Base-by-base conservation (phyloP, 2,329 filamentous ascomycete genomes). In the Hirsutella rhossiliensis region DNA sequence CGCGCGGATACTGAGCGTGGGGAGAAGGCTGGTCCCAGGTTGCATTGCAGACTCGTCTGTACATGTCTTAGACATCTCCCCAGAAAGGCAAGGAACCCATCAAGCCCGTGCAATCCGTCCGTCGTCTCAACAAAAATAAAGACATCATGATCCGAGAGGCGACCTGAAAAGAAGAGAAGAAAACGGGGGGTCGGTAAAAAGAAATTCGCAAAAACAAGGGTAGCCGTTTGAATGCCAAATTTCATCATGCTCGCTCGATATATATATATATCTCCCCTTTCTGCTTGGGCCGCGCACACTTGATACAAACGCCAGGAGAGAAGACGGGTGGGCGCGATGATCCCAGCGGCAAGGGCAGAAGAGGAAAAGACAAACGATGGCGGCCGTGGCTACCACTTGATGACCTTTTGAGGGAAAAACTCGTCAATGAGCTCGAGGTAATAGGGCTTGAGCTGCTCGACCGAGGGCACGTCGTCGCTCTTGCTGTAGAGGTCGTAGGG, bases 401-500 rank as follows among this genome's bases (percentile, higher is more conserved):
- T 44, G 6, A 62, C 51, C 47, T 54, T 55, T 46, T 60, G 56
- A 8, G 65, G 65, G 55, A 68, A 68, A 50, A 64, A 68, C 55
- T 68, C 64, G 45, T 63, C 54, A 40, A 68, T 68, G 32, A 68
- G 56, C 48, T 65, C 64, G 57, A 63, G 56, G 48, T 67, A 68
- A 50, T 68, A 67, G 1, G 65, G 65, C 62, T 90, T 94, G 46
- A 94, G 68, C 55, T 85, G 78, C 57, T 87, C 82, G 1, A 82
- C 76, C 45, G 76, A 80, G 1, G 87, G 87, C 19, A 87, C 72
- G 20, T 78, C 84, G 56, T 94, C 87, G 54, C 81, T 88, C 79
- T 94, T 94, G 69, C 84, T 90, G 69, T 94, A 94, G 43, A 94
- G 60, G 59, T 94, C 88, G 56, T 94, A 95, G 0, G 87, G 87